Percentiles rank a stretch among this genome's conserved stretches.
phyloP scores from a whole-genome alignment of 2,329 filamentous ascomycete genomes.

The Trichoderma sp. region DNA sequence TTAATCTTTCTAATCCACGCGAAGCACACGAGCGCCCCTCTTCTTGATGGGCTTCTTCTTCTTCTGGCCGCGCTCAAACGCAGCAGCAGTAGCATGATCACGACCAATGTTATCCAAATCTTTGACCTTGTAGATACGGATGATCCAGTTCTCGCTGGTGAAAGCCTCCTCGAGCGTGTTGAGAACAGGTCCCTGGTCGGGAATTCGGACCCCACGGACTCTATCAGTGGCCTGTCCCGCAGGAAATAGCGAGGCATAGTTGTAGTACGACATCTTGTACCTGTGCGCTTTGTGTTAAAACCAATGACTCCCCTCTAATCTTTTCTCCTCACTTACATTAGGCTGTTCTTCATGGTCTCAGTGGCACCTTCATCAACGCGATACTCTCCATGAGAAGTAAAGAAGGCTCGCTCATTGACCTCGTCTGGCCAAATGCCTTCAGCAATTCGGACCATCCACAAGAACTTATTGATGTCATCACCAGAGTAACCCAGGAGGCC shows the following conservation, averaged over 20 bases:
- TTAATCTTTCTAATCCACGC: slow-evolving; percentile 59
- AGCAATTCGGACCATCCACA: slow-evolving; percentile 99
- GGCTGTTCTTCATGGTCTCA: slow-evolving; percentile 96
- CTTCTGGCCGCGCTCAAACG: slow-evolving; percentile 77
- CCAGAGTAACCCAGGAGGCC: slow-evolving; percentile 95
- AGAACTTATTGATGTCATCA: slow-evolving; percentile 99
- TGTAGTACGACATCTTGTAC: slow-evolving; percentile 99
- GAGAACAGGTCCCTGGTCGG: slow-evolving; percentile 79
- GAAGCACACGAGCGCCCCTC: slow-evolving; percentile 66
- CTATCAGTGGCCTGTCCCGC: slow-evolving; percentile 85
- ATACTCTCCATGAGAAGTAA: slow-evolving; percentile 91
- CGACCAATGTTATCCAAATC: slow-evolving; percentile 94
- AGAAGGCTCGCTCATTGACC: slow-evolving; percentile 94
- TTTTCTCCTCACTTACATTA: slow-evolving; percentile 70
- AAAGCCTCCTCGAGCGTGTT: slow-evolving; percentile 94
- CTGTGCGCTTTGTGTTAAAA: slow-evolving; percentile 46
- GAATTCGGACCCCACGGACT: slow-evolving; percentile 76
- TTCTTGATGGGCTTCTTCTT: slow-evolving; percentile 75
- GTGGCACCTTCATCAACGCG: slow-evolving; percentile 89
- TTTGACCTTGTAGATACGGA: slow-evolving; percentile 99
- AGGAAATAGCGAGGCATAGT: slow-evolving; percentile 89
- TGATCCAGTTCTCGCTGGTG: slow-evolving; percentile 99
- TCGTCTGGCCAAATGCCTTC: slow-evolving; percentile 99
- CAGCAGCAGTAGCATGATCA: slow-evolving; percentile 67
- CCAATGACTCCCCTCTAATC: not conserved